These are phyloP conservation scores for Eucalyptus polybractea DNA, from an alignment of 345 rosid genomes.

Conservation along the genomic window DNA sequence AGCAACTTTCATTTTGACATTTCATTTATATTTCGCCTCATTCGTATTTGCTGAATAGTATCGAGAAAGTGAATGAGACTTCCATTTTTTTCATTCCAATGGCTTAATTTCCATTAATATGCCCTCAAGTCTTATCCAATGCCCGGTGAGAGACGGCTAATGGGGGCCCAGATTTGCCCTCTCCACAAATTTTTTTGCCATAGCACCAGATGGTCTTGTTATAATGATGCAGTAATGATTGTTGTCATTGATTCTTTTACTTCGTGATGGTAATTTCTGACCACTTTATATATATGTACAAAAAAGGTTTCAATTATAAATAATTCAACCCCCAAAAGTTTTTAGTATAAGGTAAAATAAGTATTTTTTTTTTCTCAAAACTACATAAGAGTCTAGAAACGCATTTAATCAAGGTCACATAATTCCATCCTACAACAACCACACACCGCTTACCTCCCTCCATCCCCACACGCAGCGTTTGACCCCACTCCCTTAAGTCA, in stretches of 20 bases:
- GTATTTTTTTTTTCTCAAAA: background rate
- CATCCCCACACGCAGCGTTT: background rate
- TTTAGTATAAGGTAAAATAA: background rate
- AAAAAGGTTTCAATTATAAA: background rate
- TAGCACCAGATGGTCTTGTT: background rate
- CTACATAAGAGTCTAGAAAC: background rate
- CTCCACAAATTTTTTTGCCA: no score
- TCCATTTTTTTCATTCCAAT: background rate
- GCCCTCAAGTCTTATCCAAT: background rate
- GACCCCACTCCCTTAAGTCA: background rate
- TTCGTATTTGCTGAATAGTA: background rate
- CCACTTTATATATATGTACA: background rate
- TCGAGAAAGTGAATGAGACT: background rate
- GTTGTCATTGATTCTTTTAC: background rate
- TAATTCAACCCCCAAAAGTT: background rate
- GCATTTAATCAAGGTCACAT: background rate
- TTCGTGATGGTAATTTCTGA: accelerated
- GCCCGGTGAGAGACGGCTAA: background rate
- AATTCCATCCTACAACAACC: background rate
- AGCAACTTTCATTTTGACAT: background rate
- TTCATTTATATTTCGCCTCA: background rate
- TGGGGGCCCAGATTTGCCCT: background rate
- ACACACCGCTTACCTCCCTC: background rate
- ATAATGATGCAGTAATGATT: no score
- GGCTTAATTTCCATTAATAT: background rate